phyloP scores from a whole-genome alignment of 805 yeast species.

The Teunomyces stri region DNA sequence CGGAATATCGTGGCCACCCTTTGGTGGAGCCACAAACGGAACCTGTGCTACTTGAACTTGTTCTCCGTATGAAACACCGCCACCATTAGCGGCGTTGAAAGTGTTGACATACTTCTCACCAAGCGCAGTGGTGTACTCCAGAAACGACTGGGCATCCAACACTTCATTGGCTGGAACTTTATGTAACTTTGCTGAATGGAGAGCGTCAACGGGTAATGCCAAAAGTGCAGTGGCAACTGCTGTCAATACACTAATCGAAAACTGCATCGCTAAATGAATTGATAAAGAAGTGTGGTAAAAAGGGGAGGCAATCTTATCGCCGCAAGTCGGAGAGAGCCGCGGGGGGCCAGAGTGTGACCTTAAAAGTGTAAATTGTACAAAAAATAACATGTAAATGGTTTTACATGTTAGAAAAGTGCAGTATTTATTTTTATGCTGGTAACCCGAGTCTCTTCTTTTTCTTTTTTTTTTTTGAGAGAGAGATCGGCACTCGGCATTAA shows the following conservation, averaged over 20 bases:
- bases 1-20: slow-evolving; percentile 63
- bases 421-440: no score
- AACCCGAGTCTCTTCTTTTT: no score
- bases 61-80: slow-evolving; percentile 22
- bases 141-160: slow-evolving; percentile 48
- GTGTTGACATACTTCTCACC: slow-evolving; percentile 59
- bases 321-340: neutral
- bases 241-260: slow-evolving; percentile 37
- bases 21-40: slow-evolving; percentile 36
- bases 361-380: neutral
- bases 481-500: neutral
- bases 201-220: slow-evolving; percentile 31
- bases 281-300: neutral
- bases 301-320: slow-evolving; percentile 9
- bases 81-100: slow-evolving; percentile 38
- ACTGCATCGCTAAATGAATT: slow-evolving; percentile 19
- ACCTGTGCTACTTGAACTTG: slow-evolving; percentile 29
- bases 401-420: neutral
- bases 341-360: neutral
- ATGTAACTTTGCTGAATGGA: slow-evolving; percentile 55
- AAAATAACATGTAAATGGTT: neutral
- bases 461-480: neutral
- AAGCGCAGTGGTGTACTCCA: slow-evolving; percentile 54
- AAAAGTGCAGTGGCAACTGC: slow-evolving; percentile 42
- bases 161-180: slow-evolving; percentile 59